These are phyloP conservation scores for Phytophthora idaei DNA, from an alignment of 352 stramenopile species.

Conservation along the genomic window DNA sequence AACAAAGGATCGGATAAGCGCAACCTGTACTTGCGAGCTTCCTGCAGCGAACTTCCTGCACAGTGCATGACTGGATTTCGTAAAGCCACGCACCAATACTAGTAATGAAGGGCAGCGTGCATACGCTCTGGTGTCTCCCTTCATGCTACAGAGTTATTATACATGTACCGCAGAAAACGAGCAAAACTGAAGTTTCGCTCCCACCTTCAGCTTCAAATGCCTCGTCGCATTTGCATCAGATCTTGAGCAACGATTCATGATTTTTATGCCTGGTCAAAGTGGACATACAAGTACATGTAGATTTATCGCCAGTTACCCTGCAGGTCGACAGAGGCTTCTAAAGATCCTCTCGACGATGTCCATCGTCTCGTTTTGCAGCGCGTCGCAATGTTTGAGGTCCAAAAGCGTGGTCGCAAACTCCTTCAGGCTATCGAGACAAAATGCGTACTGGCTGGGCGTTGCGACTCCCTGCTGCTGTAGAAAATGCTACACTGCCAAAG, in stretches of 20 bases:
- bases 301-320: neutral
- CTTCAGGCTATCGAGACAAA: too few relatives aligned
- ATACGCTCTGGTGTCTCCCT: neutral
- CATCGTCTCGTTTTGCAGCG: slow-evolving; percentile 1
- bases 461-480: neutral
- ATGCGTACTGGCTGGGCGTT: neutral
- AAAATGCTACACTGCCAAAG: too few relatives aligned
- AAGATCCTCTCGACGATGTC: neutral
- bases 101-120: too few relatives aligned
- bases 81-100: too few relatives aligned
- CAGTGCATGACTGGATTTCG: too few relatives aligned
- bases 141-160: neutral
- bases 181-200: slow-evolving; percentile 14
- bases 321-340: neutral
- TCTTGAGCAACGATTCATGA: neutral
- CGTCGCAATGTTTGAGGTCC: slow-evolving; percentile 14
- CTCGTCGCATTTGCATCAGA: slow-evolving; percentile 9
- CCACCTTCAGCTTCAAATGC: slow-evolving; percentile 11
- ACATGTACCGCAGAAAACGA: neutral
- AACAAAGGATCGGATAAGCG: too few relatives aligned
- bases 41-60: too few relatives aligned
- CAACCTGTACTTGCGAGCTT: too few relatives aligned
- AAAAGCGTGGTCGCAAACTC: neutral
- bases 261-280: neutral
- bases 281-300: neutral